phyloP scores from a whole-genome alignment of 1,284 basidiomycete genomes.

The Trichosporon coremiiforme region DNA sequence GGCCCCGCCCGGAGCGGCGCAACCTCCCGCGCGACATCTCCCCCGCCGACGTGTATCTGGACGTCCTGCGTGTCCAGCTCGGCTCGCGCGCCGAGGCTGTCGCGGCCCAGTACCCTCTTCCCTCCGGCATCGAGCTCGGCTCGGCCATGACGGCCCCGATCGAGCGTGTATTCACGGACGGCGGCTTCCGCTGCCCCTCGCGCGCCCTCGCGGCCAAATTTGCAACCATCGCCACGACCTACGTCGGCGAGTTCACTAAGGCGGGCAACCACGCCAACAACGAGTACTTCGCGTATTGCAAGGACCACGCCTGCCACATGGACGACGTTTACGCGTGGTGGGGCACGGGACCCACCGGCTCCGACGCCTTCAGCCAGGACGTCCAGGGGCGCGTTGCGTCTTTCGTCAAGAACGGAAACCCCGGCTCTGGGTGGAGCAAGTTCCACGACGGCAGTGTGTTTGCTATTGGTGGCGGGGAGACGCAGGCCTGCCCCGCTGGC shows the following conservation, averaged over 20 bases:
- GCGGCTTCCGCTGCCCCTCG: constrained; percentile 61
- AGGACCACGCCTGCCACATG: constrained; percentile 47
- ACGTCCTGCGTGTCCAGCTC: constrained; percentile 37
- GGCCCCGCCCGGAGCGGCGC: no score
- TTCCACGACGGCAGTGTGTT: constrained; percentile 22
- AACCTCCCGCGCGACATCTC: constrained; percentile 51
- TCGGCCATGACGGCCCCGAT: constrained; percentile 40
- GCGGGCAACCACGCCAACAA: constrained; percentile 72
- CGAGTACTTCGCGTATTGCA: constrained; percentile 35
- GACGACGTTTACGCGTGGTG: constrained; percentile 51
- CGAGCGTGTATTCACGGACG: constrained; percentile 67
- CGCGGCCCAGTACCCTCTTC: constrained; percentile 41
- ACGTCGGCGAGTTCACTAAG: constrained; percentile 68
- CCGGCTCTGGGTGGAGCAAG: constrained; percentile 16
- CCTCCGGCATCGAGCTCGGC: constrained; percentile 44
- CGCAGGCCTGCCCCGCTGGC: constrained; percentile 34
- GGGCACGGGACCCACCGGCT: constrained; percentile 29
- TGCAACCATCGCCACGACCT: constrained; percentile 66
- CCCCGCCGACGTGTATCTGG: constrained; percentile 61
- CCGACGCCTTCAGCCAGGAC: constrained; percentile 7
- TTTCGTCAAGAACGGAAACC: constrained; percentile 43
- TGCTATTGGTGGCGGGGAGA: constrained; percentile 33
- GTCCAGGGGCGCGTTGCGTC: constrained; percentile 35
- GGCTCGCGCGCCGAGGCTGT: constrained; percentile 23
- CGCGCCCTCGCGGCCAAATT: constrained; percentile 71